Conservation (phyloP, 1,139 yeast genomes). For the Casaregolazyma suthepensis region DNA sequence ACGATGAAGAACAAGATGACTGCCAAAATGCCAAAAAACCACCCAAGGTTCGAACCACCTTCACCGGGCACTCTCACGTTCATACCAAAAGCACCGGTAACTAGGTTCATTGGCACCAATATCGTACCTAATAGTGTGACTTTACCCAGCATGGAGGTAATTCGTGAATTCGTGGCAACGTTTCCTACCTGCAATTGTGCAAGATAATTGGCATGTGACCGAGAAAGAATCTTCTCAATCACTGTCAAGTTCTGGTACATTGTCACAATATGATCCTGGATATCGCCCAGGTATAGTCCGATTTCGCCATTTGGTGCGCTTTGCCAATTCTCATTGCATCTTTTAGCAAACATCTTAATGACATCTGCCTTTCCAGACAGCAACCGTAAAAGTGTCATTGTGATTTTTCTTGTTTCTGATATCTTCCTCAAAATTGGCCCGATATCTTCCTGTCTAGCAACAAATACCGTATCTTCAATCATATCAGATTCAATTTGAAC, state of each 20-base stretch:
- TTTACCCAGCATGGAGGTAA: slow-evolving; percentile 80
- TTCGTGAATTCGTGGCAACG: slow-evolving; percentile 74
- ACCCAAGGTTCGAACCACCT: slow-evolving; percentile 38
- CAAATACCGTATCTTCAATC: slow-evolving; percentile 77
- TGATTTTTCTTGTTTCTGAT: slow-evolving; percentile 84
- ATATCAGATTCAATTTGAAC: slow-evolving; percentile 90
- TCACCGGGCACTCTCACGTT: slow-evolving; percentile 70
- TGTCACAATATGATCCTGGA: slow-evolving; percentile 94
- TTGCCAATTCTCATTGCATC: slow-evolving; percentile 70
- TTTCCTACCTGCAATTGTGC: slow-evolving; percentile 94
- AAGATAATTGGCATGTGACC: slow-evolving; percentile 86
- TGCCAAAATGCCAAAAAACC: slow-evolving; percentile 68
- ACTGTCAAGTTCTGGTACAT: slow-evolving; percentile 88
- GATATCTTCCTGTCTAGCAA: slow-evolving; percentile 58
- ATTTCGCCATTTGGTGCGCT: slow-evolving; percentile 39
- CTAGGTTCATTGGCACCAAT: slow-evolving; percentile 79
- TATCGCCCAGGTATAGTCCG: slow-evolving; percentile 82
- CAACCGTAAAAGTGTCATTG: slow-evolving; percentile 86
- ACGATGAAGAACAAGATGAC: slow-evolving; percentile 22
- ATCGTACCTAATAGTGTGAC: slow-evolving; percentile 89
- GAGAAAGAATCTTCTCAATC: slow-evolving; percentile 85
- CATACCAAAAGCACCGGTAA: slow-evolving; percentile 96
- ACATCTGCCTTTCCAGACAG: slow-evolving; percentile 96
- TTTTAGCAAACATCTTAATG: slow-evolving; percentile 91
- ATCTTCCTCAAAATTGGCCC: slow-evolving; percentile 62